These are phyloP conservation scores for Amniculicola lignicola DNA, from an alignment of 495 filamentous ascomycete genomes.

Conservation along the genomic window DNA sequence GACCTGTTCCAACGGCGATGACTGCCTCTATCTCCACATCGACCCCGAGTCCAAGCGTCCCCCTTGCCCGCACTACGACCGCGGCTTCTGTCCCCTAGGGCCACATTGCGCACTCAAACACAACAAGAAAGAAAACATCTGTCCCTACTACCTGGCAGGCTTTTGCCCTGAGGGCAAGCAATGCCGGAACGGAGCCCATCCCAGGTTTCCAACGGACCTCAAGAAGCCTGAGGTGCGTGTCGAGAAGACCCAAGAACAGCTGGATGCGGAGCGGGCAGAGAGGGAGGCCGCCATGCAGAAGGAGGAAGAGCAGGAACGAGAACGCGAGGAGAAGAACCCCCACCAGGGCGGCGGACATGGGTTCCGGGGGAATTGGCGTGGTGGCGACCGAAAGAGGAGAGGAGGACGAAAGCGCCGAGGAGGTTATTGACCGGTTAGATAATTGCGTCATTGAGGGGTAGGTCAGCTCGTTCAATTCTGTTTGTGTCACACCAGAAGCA, in stretches of 20 bases:
- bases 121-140: conserved; percentile 65
- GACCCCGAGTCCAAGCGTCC: conserved; percentile 70
- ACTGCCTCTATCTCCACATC: conserved; percentile 94
- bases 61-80: conserved; percentile 89
- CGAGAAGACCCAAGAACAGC: conserved; percentile 56
- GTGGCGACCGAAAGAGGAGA: conserved; percentile 20
- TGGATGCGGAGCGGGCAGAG: conserved; percentile 47
- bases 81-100: conserved; percentile 91
- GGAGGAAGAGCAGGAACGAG: conserved; percentile 40
- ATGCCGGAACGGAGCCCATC: conserved; percentile 78
- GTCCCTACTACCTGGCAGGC: conserved; percentile 83
- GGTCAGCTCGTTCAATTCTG: background rate
- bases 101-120: conserved; percentile 84
- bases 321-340: conserved; percentile 32
- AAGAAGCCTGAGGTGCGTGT: conserved; percentile 66
- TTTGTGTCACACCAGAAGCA: background rate
- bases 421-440: conserved; percentile 9
- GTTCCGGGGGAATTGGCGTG: conserved; percentile 26
- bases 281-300: conserved; percentile 53
- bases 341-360: conserved; percentile 12
- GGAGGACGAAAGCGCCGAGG: conserved; percentile 17
- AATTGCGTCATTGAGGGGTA: background rate
- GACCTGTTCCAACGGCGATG: conserved; percentile 93
- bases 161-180: conserved; percentile 85
- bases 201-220: conserved; percentile 68